Evolutionary conservation across 2,329 filamentous ascomycete genomes (phyloP), one percentile per base, ranked within the genome.

Genomic region (Penicillium sp.): DNA sequence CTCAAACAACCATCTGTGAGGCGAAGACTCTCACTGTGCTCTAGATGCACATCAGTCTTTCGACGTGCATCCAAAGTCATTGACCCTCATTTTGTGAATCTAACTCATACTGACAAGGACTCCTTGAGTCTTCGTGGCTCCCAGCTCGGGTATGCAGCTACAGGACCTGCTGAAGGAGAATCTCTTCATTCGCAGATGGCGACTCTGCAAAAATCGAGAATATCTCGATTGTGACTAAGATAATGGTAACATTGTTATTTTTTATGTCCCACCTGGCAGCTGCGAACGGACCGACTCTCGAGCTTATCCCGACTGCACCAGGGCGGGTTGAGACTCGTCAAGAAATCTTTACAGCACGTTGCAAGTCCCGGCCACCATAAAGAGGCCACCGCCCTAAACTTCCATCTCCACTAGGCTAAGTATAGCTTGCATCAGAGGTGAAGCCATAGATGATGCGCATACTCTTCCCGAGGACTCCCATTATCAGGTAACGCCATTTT

Each of bases 131-230:
- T 38, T 3, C 31, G 38, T 9, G 56, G 59, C 1, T 52, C 45
- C 0, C 42, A 56, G 10, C 54, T 67, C 12, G 33, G 59, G 7
- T 41, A 45, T 1, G 57, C 45, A 16, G 54, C 54, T 7, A 53
- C 47, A 3, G 54, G 59, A 8, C 46, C 51, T 2, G 56, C 1
- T 67, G 64, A 16, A n/a, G n/a, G n/a, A n/a, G n/a, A 62, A 57
- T 21, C 67, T 67, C 33, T 63, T 49, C 2, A 48, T 52, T 4
- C 63, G 67, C 45, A 65, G 66, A 6, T 18, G 4, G 10, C 68
- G 65, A 65, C 15, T 28, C 4, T 13, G 39, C 2, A 58, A 0
- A 13, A 18, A 9, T 12, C 28, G 28, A 0, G 49, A 56, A 2
- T 12, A 4, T 2, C 42, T 33, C 0, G 56, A 61, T 1, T 52